These are phyloP conservation scores for Aspergillus puulaauensis DNA, from an alignment of 2,329 filamentous ascomycete genomes.

Conservation along the genomic window DNA sequence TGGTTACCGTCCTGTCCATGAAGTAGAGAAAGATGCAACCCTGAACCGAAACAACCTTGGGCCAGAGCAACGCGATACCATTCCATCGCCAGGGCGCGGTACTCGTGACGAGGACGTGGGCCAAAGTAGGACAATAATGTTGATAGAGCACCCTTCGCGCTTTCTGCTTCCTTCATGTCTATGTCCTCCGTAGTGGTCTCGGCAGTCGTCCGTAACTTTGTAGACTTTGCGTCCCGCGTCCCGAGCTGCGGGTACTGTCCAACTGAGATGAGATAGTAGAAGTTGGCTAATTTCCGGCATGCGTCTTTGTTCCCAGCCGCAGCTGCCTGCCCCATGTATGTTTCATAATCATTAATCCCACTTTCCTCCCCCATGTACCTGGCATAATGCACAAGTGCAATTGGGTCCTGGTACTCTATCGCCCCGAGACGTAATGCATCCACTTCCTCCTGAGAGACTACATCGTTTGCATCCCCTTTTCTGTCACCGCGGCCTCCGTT, in stretches of 20 bases:
- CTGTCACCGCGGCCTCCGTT: background rate
- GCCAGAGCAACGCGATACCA: slow-evolving; percentile 35
- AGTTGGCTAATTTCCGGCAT: slow-evolving; percentile 35
- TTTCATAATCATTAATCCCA: slow-evolving; percentile 30
- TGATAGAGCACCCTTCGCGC: background rate
- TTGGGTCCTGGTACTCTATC: slow-evolving; percentile 30
- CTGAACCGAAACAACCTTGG: slow-evolving; percentile 21
- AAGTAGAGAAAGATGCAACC: slow-evolving; percentile 30
- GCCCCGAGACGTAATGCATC: slow-evolving; percentile 28
- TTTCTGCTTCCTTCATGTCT: background rate
- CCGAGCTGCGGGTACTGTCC: slow-evolving; percentile 25
- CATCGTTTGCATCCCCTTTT: background rate
- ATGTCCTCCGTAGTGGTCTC: background rate
- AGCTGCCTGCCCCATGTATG: slow-evolving; percentile 36
- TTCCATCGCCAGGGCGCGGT: slow-evolving; percentile 29
- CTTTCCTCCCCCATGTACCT: slow-evolving; percentile 22
- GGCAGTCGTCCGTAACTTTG: background rate
- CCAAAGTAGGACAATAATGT: slow-evolving; percentile 15
- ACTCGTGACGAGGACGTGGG: slow-evolving; percentile 21
- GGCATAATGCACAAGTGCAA: slow-evolving; percentile 29
- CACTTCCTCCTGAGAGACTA: slow-evolving; percentile 13
- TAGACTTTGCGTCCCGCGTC: background rate
- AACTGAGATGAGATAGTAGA: slow-evolving; percentile 35
- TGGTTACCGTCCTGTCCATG: slow-evolving; percentile 25
- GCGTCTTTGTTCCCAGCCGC: slow-evolving; percentile 27